Evolutionary conservation across 176 grass and related monocot species (phyloP).

Genomic region (Phyllostachys edulis): DNA sequence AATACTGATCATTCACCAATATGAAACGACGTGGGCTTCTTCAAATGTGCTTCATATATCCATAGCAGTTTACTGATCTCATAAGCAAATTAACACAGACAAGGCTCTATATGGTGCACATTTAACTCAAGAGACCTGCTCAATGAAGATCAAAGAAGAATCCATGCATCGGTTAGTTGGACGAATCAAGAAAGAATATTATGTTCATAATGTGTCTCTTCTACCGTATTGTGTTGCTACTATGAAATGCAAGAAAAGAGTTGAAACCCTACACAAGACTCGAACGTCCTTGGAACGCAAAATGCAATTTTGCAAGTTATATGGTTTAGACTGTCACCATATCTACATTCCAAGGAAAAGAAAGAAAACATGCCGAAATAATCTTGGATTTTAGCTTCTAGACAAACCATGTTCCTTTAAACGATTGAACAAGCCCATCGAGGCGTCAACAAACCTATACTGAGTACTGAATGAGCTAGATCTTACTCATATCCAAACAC

Average conservation of each 20-base stretch:
- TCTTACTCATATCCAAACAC: not conserved
- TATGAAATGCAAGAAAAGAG: not conserved
- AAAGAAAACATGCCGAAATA: not conserved
- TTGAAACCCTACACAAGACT: not conserved
- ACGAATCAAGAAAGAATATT: not conserved
- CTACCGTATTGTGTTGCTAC: not conserved
- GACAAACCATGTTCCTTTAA: not conserved
- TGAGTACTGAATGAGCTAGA: not conserved
- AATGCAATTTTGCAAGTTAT: not conserved
- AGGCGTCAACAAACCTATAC: not conserved
- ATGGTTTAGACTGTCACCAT: not conserved
- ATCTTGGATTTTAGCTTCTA: not conserved
- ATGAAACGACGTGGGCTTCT: not conserved
- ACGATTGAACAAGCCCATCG: not conserved
- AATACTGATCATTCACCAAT: constrained; percentile 11
- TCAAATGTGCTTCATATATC: not conserved
- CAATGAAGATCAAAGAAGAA: not conserved
- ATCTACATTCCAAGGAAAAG: not conserved
- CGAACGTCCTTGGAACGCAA: not conserved
- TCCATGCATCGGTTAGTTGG: not conserved
- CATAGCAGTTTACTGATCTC: constrained; percentile 20
- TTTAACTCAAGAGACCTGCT: constrained; percentile 21
- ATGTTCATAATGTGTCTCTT: not conserved
- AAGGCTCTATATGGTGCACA: not conserved
- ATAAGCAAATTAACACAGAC: constrained; percentile 16